These are phyloP conservation scores for Plenodomus lindquistii DNA, from an alignment of 2,329 filamentous ascomycete species.

Conservation along the genomic window DNA sequence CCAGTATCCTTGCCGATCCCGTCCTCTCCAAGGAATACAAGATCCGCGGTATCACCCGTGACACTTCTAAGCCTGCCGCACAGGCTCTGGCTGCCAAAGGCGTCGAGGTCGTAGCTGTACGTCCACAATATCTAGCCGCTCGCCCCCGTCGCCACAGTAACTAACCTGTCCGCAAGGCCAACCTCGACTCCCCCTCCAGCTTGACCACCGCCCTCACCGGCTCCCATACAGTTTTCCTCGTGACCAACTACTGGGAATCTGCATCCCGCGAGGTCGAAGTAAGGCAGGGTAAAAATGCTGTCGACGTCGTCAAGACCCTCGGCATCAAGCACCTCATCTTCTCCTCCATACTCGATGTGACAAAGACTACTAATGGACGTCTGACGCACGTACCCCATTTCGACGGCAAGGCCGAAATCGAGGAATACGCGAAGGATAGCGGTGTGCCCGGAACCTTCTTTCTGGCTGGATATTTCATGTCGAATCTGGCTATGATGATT, in stretches of 20 bases:
- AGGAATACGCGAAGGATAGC: slow-evolving; percentile 56
- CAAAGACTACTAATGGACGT: slow-evolving; percentile 33
- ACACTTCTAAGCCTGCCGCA: slow-evolving; percentile 32
- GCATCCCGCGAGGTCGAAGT: slow-evolving; percentile 17
- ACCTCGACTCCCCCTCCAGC: slow-evolving; percentile 45
- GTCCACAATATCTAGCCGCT: neutral
- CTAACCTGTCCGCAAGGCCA: slow-evolving; percentile 33
- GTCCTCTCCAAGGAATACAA: slow-evolving; percentile 52
- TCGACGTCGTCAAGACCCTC: slow-evolving; percentile 18
- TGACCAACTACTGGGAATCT: slow-evolving; percentile 44
- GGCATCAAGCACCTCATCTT: slow-evolving; percentile 24
- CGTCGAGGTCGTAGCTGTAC: slow-evolving; percentile 24
- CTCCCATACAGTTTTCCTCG: slow-evolving; percentile 55
- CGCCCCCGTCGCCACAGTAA: neutral
- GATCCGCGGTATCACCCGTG: slow-evolving; percentile 57
- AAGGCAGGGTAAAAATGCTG: slow-evolving; percentile 25
- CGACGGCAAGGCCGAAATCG: slow-evolving; percentile 60
- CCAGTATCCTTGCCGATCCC: slow-evolving; percentile 51
- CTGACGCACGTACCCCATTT: slow-evolving; percentile 53
- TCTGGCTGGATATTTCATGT: slow-evolving; percentile 59
- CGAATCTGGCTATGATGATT: slow-evolving; percentile 46
- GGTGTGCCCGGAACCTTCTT: slow-evolving; percentile 50
- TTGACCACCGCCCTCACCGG: slow-evolving; percentile 49
- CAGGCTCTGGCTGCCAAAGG: slow-evolving; percentile 19
- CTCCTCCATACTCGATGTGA: slow-evolving; percentile 23